Percentiles rank a stretch among this genome's conserved stretches.
Conservation (phyloP, 1,284 basidiomycete species). For the Volvariella volvacea region DNA sequence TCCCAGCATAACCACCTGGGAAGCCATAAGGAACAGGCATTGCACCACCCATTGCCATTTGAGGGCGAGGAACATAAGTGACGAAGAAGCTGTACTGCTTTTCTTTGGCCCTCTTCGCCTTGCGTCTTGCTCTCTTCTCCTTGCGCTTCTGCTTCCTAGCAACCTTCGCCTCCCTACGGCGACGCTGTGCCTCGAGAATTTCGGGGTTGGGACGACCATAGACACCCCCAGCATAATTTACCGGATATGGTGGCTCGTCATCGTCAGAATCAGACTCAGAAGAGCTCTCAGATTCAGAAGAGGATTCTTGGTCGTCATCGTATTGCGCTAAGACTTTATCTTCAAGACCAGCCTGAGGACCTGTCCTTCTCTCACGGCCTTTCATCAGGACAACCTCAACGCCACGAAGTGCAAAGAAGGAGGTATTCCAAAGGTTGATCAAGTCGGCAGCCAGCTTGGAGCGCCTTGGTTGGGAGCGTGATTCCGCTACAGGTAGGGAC, state of each 20-base stretch:
- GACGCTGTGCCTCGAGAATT: slow-evolving; percentile 38
- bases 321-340: slow-evolving; percentile 48
- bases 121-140: slow-evolving; percentile 56
- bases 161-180: slow-evolving; percentile 43
- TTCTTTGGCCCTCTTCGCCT: slow-evolving; percentile 45
- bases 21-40: no score
- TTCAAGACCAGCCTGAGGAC: slow-evolving; percentile 42
- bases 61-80: no score
- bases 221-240: slow-evolving; percentile 19
- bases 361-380: slow-evolving; percentile 67
- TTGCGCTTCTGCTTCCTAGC: slow-evolving; percentile 54
- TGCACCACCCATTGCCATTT: no score
- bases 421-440: slow-evolving; percentile 69
- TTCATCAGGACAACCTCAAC: slow-evolving; percentile 71
- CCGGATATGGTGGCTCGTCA: slow-evolving; percentile 17
- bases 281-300: slow-evolving; percentile 33
- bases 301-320: slow-evolving; percentile 33
- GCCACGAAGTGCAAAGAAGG: slow-evolving; percentile 64
- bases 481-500: slow-evolving; percentile 55
- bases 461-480: slow-evolving; percentile 44
- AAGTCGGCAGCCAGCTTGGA: slow-evolving; percentile 59
- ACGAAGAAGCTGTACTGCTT: slow-evolving; percentile 45
- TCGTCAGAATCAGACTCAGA: slow-evolving; percentile 36
- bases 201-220: slow-evolving; percentile 27
- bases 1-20: no score